Conservation (phyloP, 345 rosid genomes). For the Populus pruinosa region DNA sequence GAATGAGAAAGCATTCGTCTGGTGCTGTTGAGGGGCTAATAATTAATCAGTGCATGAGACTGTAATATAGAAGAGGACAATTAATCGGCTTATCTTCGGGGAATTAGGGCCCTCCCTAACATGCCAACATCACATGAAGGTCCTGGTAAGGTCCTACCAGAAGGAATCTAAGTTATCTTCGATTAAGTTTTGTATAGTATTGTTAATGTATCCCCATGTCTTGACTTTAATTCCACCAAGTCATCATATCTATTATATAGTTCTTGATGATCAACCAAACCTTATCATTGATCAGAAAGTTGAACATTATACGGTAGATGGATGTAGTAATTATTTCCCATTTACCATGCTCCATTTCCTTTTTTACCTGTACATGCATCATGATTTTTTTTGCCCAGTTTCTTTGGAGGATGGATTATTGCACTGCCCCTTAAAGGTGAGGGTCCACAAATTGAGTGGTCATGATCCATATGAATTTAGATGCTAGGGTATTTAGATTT, state of each 20-base stretch:
- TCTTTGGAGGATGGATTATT: conserved; percentile 3
- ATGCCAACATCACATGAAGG: conserved; percentile 21
- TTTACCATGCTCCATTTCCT: background rate
- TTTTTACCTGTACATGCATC: background rate
- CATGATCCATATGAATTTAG: background rate
- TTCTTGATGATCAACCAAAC: conserved; percentile 6
- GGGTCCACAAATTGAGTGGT: conserved; percentile 20
- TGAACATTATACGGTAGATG: background rate
- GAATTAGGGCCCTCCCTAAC: background rate
- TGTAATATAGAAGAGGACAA: background rate
- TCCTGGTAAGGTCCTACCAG: conserved; percentile 23
- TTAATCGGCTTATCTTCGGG: background rate
- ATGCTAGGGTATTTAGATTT: background rate
- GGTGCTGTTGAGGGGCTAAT: background rate
- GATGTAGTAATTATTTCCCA: background rate
- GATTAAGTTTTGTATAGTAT: conserved; percentile 9
- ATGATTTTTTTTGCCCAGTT: conserved; percentile 5
- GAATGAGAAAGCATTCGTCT: background rate
- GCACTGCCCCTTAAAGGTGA: background rate
- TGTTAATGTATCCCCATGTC: conserved; percentile 10
- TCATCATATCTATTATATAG: background rate
- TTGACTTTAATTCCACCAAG: conserved; percentile 19
- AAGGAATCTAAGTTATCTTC: conserved; percentile 29
- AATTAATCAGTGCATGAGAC: background rate
- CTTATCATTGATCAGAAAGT: conserved; percentile 12